phyloP scores from a whole-genome alignment of 2,329 filamentous ascomycete species.

The Monilinia fructigena region DNA sequence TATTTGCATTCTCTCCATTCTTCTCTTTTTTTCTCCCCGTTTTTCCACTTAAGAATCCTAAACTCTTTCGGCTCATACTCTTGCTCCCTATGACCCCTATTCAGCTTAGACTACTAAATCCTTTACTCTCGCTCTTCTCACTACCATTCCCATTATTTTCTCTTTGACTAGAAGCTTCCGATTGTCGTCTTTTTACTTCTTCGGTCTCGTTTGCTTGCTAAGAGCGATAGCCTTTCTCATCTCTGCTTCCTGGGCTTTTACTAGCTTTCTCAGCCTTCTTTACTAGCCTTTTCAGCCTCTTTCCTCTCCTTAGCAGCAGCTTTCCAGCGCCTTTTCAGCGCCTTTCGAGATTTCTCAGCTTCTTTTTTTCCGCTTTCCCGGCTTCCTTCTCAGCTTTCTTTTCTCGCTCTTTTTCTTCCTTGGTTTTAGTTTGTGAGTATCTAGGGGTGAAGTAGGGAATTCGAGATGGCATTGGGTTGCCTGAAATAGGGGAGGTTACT shows the following conservation, averaged over 20 bases:
- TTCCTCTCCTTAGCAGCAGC: constrained; percentile 26
- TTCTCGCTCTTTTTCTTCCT: constrained; percentile 62
- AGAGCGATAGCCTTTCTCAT: constrained; percentile 11
- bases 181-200: constrained; percentile 12
- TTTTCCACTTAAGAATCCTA: constrained; percentile 58
- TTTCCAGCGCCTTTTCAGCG: constrained; percentile 45
- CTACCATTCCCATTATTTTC: constrained; percentile 27
- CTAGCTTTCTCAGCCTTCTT: constrained; percentile 14
- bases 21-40: constrained; percentile 39
- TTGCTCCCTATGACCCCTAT: constrained; percentile 69
- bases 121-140: constrained; percentile 32
- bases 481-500: constrained; percentile 27
- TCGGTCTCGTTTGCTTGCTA: constrained; percentile 16
- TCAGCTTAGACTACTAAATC: constrained; percentile 41
- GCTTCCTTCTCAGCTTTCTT: constrained; percentile 65
- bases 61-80: constrained; percentile 73
- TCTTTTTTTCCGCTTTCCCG: constrained; percentile 54
- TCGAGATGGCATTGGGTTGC: constrained; percentile 39
- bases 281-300: constrained; percentile 18
- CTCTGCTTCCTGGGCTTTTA: constrained; percentile 19
- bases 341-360: constrained; percentile 46
- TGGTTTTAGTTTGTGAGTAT: constrained; percentile 43
- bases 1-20: constrained; percentile 23
- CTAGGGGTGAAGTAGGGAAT: constrained; percentile 39
- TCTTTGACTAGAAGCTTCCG: constrained; percentile 10